A percentile compares a stretch with the other conserved stretches of the same genome.
Conservation (phyloP, 768 basidiomycete genomes). For the Pleurotus platypus region DNA sequence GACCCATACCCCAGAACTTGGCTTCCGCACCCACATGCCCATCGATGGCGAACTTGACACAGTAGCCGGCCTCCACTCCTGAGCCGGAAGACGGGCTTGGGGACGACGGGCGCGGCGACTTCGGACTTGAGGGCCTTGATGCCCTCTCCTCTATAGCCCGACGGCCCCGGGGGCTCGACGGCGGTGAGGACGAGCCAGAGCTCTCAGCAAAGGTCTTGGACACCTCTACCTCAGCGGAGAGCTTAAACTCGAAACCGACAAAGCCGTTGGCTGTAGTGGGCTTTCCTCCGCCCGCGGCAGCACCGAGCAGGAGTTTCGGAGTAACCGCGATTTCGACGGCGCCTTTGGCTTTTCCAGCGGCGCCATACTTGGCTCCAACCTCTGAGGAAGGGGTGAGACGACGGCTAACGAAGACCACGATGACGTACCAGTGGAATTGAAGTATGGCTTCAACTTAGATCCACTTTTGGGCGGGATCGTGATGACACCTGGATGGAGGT, state of each 20-base stretch:
- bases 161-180: neutral
- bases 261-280: neutral
- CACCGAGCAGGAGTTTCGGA: slow-evolving; percentile 1
- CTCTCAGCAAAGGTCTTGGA: neutral
- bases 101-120: neutral
- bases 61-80: neutral
- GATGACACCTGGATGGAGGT: neutral
- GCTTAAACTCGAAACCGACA: slow-evolving; percentile 1
- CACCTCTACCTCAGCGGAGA: neutral
- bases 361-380: neutral
- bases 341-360: neutral
- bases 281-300: neutral
- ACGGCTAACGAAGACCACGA: neutral
- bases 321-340: neutral
- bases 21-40: neutral
- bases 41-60: neutral
- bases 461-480: neutral
- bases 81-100: neutral
- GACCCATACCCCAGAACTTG: slow-evolving; percentile 1
- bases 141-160: neutral
- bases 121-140: neutral
- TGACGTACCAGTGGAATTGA: neutral
- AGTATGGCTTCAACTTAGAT: neutral
- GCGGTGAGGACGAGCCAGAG: neutral
- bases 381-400: neutral